phyloP scores from a whole-genome alignment of 2,329 filamentous ascomycete genomes.

The Colletotrichum eremochloae region DNA sequence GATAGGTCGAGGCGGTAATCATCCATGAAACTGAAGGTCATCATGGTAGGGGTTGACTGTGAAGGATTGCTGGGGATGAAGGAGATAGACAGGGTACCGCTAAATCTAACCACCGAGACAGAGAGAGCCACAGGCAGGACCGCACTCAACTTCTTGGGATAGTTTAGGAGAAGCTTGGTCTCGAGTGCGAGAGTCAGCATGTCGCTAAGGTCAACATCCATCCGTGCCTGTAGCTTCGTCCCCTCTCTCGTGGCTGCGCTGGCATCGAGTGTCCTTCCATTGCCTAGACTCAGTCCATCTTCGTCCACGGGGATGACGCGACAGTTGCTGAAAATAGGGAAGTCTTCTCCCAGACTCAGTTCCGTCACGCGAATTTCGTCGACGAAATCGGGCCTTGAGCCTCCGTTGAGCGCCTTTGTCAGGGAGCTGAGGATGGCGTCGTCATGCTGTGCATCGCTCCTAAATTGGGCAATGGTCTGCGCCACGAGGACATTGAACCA shows the following conservation, averaged over 20 bases:
- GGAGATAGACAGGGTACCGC: slow-evolving; percentile 91
- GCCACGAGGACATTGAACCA: slow-evolving; percentile 99
- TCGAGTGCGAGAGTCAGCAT: slow-evolving; percentile 95
- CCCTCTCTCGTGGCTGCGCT: slow-evolving; percentile 71
- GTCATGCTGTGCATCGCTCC: slow-evolving; percentile 91
- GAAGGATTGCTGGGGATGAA: slow-evolving; percentile 84
- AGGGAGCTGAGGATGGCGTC: slow-evolving; percentile 90
- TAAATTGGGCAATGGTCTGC: slow-evolving; percentile 95
- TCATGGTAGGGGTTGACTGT: slow-evolving; percentile 82
- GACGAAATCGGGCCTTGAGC: slow-evolving; percentile 87
- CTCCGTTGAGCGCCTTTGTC: slow-evolving; percentile 88
- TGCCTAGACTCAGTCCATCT: slow-evolving; percentile 73
- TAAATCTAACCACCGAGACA: slow-evolving; percentile 93
- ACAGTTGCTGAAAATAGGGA: slow-evolving; percentile 98
- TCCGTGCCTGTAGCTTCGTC: slow-evolving; percentile 87
- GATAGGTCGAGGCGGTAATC: slow-evolving; percentile 89
- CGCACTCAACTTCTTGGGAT: slow-evolving; percentile 89
- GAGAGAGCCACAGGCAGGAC: slow-evolving; percentile 92
- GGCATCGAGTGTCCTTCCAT: slow-evolving; percentile 64
- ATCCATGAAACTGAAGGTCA: slow-evolving; percentile 94
- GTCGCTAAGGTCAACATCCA: slow-evolving; percentile 97
- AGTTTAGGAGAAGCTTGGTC: slow-evolving; percentile 94
- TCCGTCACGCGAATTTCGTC: slow-evolving; percentile 96
- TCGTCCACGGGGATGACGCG: slow-evolving; percentile 92
- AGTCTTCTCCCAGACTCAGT: slow-evolving; percentile 94